phyloP scores from a whole-genome alignment of 1,139 yeast genomes.

The Saccharomycopsis hybrid region DNA sequence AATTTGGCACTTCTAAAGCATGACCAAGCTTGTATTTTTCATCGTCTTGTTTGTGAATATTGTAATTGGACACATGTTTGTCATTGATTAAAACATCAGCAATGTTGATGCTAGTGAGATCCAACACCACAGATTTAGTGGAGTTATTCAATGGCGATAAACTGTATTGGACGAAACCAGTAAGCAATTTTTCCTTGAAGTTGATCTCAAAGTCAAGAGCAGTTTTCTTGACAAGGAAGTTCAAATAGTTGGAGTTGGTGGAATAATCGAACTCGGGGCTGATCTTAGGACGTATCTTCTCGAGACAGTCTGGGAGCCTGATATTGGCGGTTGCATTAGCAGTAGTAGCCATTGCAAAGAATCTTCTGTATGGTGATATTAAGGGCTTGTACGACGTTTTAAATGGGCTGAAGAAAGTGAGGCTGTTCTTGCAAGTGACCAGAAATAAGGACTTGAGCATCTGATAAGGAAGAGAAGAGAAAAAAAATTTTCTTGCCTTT shows the following conservation, averaged over 20 bases:
- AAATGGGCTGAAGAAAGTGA: too few species aligned
- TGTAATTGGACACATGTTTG: constrained; percentile 31
- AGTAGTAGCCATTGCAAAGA: not conserved
- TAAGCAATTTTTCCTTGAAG: constrained; percentile 46
- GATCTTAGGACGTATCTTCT: constrained; percentile 30
- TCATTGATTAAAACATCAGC: constrained; percentile 21
- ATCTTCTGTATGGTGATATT: too few species aligned
- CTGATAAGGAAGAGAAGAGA: too few species aligned
- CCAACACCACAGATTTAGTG: constrained; percentile 44
- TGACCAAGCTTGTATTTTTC: constrained; percentile 64
- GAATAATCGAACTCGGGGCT: constrained; percentile 68
- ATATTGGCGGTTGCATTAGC: constrained; percentile 6
- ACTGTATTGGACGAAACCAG: constrained; percentile 50
- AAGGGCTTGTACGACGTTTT: too few species aligned
- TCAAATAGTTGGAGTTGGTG: constrained; percentile 63
- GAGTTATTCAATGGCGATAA: constrained; percentile 30
- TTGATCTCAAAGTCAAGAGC: constrained; percentile 46
- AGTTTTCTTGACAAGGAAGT: constrained; percentile 48
- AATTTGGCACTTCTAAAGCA: constrained; percentile 39
- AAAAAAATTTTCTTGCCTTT: too few species aligned
- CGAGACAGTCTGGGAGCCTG: constrained; percentile 16
- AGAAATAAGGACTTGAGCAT: too few species aligned
- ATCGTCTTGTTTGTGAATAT: too few species aligned
- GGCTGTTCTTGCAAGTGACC: too few species aligned
- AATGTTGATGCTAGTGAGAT: constrained; percentile 60